Conservation (phyloP, 1,139 yeast genomes). For the Yamadazyma dushanensis region DNA sequence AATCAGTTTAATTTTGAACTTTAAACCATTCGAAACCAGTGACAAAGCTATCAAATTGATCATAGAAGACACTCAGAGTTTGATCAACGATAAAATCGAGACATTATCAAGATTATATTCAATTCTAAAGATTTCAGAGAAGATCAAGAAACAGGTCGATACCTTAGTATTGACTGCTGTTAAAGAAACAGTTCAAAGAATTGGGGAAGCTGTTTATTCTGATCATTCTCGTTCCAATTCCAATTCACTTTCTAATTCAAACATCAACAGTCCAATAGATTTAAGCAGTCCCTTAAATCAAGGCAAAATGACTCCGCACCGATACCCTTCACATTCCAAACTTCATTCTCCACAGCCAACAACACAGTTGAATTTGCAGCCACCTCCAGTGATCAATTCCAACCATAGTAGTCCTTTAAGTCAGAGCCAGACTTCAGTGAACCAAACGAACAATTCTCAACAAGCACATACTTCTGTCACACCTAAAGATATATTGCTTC, state of each 20-base stretch:
- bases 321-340: conserved; percentile 1
- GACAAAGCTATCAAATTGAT: conserved; percentile 66
- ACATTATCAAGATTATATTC: conserved; percentile 76
- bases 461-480: conserved; percentile 25
- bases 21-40: conserved; percentile 57
- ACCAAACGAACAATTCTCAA: neutral
- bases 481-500: conserved; percentile 40
- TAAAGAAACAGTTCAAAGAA: conserved; percentile 58
- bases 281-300: conserved; percentile 11
- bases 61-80: conserved; percentile 64
- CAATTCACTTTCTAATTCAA: conserved; percentile 10
- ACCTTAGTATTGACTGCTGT: conserved; percentile 66
- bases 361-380: conserved; percentile 11
- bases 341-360: conserved; percentile 33
- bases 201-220: conserved; percentile 38
- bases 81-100: conserved; percentile 69
- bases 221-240: conserved; percentile 7
- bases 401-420: neutral
- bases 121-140: conserved; percentile 74
- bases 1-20: conserved; percentile 53
- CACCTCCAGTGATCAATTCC: conserved; percentile 11
- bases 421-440: neutral
- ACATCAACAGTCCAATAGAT: conserved; percentile 13
- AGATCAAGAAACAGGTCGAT: conserved; percentile 81
- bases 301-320: conserved; percentile 5